Evolutionary conservation across 2,329 filamentous ascomycete genomes (phyloP).

Genomic region (Blastomyces gilchristii): DNA sequence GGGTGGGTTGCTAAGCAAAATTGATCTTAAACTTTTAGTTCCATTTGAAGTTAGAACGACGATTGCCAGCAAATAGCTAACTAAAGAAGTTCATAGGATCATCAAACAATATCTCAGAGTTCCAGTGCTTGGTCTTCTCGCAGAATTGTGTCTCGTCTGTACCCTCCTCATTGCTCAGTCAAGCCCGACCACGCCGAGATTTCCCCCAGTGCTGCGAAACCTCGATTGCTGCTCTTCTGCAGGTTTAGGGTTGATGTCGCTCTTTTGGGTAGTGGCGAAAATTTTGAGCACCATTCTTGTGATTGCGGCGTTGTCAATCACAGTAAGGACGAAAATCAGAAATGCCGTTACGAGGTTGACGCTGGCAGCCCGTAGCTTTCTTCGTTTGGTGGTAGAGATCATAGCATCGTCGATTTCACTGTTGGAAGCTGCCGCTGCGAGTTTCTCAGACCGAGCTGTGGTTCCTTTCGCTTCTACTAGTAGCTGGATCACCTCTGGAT

Average conservation of each 20-base stretch:
- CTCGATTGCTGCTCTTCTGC: neutral
- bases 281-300: constrained; percentile 1
- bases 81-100: neutral
- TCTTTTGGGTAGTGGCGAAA: neutral
- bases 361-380: neutral
- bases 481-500: neutral
- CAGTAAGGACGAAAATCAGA: neutral
- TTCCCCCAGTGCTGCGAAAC: neutral
- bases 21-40: neutral
- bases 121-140: neutral
- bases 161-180: neutral
- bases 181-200: neutral
- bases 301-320: neutral
- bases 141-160: neutral
- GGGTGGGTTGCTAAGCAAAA: neutral
- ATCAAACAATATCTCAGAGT: neutral
- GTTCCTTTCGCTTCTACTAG: neutral
- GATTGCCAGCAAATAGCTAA: neutral
- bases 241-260: neutral
- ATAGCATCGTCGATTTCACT: neutral
- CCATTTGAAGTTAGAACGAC: neutral
- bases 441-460: neutral
- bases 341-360: neutral
- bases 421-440: neutral
- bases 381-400: neutral